Evolutionary conservation across 768 basidiomycete species (phyloP), one percentile per base, ranked within the genome.

Genomic region (Leccinum aurantiacum): DNA sequence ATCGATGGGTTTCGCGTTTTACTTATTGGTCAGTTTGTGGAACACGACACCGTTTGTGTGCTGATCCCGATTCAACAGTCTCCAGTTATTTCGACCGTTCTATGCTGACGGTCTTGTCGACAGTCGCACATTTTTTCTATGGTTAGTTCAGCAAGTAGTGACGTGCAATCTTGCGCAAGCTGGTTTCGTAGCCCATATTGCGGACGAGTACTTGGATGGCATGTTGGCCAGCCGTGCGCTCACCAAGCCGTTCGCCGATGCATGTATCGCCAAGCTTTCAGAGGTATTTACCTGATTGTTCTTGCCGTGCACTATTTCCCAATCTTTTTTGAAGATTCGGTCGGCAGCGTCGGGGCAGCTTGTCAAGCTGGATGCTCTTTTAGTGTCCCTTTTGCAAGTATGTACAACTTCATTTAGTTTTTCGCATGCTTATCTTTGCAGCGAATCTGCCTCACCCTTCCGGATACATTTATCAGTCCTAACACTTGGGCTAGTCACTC

Each of bases 41-140:
- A 35, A 14, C 2, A 6, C 33, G 7, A 4, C 27, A 11, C 11
- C 49, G 3, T 31, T 24, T n/a, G 8, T 31, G 14, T 22, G 17
- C 53, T 62, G 13, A 72, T 59, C 19, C 31, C 13, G 1, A 29
- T 17, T 62, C 37, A 31, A 8, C 55, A 93, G 91, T 62, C 79
- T 93, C 4, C 82, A 82, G 64, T 77, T 94, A 5, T 74, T 93
- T 44, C 84, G 88, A 27, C 83, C 85, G 3, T 91, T 92, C 71
- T 93, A 91, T 69, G 78, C 83, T 0, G 91, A 94, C 70, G 88
- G 90, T 25, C 78, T 94, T 15, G 87, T 94, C 14, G 91, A 94
- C 64, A 86, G 86, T 64, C 81, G 81, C 41, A 87, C 89, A 0
- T 91, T 93, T 72, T 80, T 93, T 7, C 74, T 80, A 14, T 93